Conservation (phyloP, 345 rosid species). For the Sonneratia caseolaris region DNA sequence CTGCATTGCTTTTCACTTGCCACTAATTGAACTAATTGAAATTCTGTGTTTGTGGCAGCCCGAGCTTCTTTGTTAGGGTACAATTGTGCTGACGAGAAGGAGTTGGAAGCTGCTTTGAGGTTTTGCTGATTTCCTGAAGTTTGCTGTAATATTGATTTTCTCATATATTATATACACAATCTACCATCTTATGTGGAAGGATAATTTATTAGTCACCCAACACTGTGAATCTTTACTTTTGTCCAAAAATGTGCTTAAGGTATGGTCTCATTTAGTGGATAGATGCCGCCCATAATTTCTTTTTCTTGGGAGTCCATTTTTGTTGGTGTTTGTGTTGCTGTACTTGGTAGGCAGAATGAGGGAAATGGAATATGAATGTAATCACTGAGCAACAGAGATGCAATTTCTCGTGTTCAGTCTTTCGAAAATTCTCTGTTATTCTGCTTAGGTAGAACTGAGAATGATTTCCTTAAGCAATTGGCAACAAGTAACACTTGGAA, state of each 20-base stretch:
- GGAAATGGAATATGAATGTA: too few relatives aligned
- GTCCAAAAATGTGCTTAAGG: not conserved
- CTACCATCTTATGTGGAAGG: not conserved
- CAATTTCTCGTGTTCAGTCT: too few relatives aligned
- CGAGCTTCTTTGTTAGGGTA: conserved; percentile 80
- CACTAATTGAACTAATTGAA: conserved; percentile 7
- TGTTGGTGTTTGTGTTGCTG: too few relatives aligned
- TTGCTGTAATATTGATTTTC: not conserved
- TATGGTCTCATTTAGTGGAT: not conserved
- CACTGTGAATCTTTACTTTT: not conserved
- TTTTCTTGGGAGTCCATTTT: too few relatives aligned
- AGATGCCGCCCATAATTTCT: not conserved
- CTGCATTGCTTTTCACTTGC: not conserved
- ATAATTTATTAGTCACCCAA: not conserved
- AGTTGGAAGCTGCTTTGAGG: conserved; percentile 69
- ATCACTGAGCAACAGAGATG: too few relatives aligned
- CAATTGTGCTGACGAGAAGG: conserved; percentile 81
- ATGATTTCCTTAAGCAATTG: too few relatives aligned
- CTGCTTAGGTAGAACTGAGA: too few relatives aligned
- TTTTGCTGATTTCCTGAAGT: conserved; percentile 35
- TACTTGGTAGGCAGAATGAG: too few relatives aligned
- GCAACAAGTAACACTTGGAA: too few relatives aligned
- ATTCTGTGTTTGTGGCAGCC: conserved; percentile 28
- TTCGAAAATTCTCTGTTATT: too few relatives aligned
- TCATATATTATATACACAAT: not conserved